Evolutionary conservation across 2,329 filamentous ascomycete genomes (phyloP), one percentile per base, ranked within the genome.

Genomic region (Alternaria panax): DNA sequence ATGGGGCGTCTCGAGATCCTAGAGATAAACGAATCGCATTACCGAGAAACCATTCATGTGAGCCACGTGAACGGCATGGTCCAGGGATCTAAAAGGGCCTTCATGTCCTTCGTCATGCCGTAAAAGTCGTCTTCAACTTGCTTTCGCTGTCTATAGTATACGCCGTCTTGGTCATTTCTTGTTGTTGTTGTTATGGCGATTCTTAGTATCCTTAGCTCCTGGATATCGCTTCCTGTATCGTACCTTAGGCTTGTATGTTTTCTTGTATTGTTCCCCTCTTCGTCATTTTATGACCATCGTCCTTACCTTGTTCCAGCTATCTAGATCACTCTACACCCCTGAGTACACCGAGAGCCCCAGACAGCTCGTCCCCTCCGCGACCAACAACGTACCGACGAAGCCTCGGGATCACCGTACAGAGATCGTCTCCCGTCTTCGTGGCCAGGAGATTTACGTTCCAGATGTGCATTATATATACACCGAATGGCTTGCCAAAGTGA

Each of bases 361-460:
- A 48, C 32, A 20, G 30, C 30, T 25, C 36, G 6, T 9, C 34
- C 38, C 16, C 32, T 47, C 41, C 22, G 1, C 36, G 32, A 11
- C 24, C 11, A 7, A 30, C 8, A 18, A 38, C 28, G 24, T n/a
- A 8, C 30, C 11, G 18, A n/a, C 28, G 3, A 43, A 24, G 30
- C 11, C 41, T 28, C 24, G 42, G 5, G 48, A 60, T 8, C 48
- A 60, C n/a, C 58, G 54, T 9, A 45, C 18, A 9, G 27, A 48
- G 18, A 48, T 60, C 18, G 53, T 57, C 38, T 42, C 47, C 16
- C 54, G 48, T 9, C 47, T 60, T 14, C 48, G 48, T 16, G 54
- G 54, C 24, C 58, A 60, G 36, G 48, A 60, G 7, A 60, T 60
- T 5, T 20, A 38, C 28, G 58, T 57, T 16, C 58, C 58, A 20